Base-by-base conservation (phyloP, 140 eudicot species). In the Oenanthe javanica region DNA sequence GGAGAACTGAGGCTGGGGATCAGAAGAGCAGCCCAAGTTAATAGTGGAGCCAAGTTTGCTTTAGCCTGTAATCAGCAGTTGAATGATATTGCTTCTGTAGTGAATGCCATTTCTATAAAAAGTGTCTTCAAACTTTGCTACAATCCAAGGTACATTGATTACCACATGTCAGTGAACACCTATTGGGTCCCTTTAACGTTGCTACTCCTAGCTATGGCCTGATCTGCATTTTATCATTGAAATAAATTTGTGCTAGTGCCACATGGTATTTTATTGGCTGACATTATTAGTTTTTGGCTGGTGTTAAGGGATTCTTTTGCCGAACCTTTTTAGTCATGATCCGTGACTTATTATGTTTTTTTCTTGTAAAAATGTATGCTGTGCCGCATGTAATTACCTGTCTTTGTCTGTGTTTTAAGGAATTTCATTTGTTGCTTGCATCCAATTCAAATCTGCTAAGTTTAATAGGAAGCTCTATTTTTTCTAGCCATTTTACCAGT, bases 101-200 rank as follows among this genome's bases (percentile, higher is more conserved):
- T 82, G 81, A 84, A 84, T 42, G 90, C 97, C 64, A 84, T 94
- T 76, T 82, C 94, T 64, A 78, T 48, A 52, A 79, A 73, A 73
- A 86, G 81, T 47, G 87, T 79, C 36, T 92, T 94, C 79, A 85
- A 59, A 43, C 87, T 94, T 81, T 89, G 87, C 82, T 92, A 87
- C 84, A 94, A 92, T 77, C 97, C 97, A 80, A 92, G 98, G 99
- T 91, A 87, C 72, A 76, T 51, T 43, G 11, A 76, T 76, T 73
- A 45, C 47, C 50, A 49, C 67, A 2, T 31, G 46, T 54, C 63
- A 50, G 5, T 52, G 43, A 52, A 31, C 59, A 59, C 67, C 38
- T 6, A 46, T 48, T 75, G 61, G 61, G 43, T 75, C 43, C 55
- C 38, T 52, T 12, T 21, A 14, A 4, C 15, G 47, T 31, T 36